Percentiles rank a stretch among this genome's conserved stretches.
These are phyloP conservation scores for Boletus subparvulus DNA, from an alignment of 768 basidiomycete species.

Conservation along the genomic window DNA sequence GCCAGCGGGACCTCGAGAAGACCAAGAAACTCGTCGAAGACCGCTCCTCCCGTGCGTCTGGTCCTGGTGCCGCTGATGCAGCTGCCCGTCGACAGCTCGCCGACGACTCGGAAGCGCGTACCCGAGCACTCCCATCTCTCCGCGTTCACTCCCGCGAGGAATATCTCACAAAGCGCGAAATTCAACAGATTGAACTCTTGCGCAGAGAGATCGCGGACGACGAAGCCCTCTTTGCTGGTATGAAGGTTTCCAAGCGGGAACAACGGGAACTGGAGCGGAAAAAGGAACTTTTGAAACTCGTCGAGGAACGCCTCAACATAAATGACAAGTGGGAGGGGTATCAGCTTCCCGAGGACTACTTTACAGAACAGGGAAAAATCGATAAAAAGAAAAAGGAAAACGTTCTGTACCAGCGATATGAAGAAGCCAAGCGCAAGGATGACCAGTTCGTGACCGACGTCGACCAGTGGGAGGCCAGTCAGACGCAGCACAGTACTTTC, in stretches of 20 bases:
- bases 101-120: slow-evolving; percentile 66
- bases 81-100: slow-evolving; percentile 77
- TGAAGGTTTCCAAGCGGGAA: slow-evolving; percentile 87
- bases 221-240: slow-evolving; percentile 84
- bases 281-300: slow-evolving; percentile 87
- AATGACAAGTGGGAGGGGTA: slow-evolving; percentile 97
- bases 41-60: slow-evolving; percentile 73
- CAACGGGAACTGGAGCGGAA: slow-evolving; percentile 80
- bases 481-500: slow-evolving; percentile 87
- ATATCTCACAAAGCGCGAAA: slow-evolving; percentile 94
- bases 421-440: slow-evolving; percentile 88
- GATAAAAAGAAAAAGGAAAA: slow-evolving; percentile 95
- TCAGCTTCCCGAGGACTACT: slow-evolving; percentile 94
- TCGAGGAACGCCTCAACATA: slow-evolving; percentile 91
- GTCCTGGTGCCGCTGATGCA: slow-evolving; percentile 74
- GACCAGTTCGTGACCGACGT: slow-evolving; percentile 96
- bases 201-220: slow-evolving; percentile 94
- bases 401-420: slow-evolving; percentile 90
- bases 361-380: slow-evolving; percentile 97
- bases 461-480: slow-evolving; percentile 95
- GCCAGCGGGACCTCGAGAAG: slow-evolving; percentile 75
- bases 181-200: slow-evolving; percentile 92
- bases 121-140: slow-evolving; percentile 61
- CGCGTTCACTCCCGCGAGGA: slow-evolving; percentile 90
- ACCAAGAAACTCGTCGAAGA: slow-evolving; percentile 93